Evolutionary conservation across 2,329 filamentous ascomycete genomes (phyloP).

Genomic region (Endothia cerciana): DNA sequence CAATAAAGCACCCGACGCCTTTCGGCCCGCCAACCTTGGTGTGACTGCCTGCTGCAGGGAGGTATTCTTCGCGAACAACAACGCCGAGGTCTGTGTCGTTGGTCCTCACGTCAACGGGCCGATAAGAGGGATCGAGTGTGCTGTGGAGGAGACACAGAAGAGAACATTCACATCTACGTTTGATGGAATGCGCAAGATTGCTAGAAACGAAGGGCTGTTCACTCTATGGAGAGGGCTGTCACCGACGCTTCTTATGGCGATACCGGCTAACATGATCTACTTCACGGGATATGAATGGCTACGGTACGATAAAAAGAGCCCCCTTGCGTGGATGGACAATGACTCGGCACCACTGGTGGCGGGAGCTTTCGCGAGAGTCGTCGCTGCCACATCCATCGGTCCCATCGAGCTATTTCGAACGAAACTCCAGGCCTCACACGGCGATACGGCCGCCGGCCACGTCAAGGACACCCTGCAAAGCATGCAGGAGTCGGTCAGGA

Average conservation of each 20-base stretch:
- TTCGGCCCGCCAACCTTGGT: slow-evolving; percentile 80
- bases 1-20: slow-evolving; percentile 63
- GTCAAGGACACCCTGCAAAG: slow-evolving; percentile 79
- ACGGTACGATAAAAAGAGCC: slow-evolving; percentile 73
- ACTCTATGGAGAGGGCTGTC: slow-evolving; percentile 92
- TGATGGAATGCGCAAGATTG: slow-evolving; percentile 92
- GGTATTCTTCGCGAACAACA: slow-evolving; percentile 94
- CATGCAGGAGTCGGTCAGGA: slow-evolving; percentile 76
- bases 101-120: slow-evolving; percentile 57
- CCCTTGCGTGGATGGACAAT: slow-evolving; percentile 69
- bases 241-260: slow-evolving; percentile 91
- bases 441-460: slow-evolving; percentile 64
- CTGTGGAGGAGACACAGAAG: slow-evolving; percentile 83
- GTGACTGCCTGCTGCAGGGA: slow-evolving; percentile 95
- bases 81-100: slow-evolving; percentile 79
- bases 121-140: slow-evolving; percentile 62
- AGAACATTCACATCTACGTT: slow-evolving; percentile 87
- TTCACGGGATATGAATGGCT: slow-evolving; percentile 98
- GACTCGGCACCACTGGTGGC: slow-evolving; percentile 79
- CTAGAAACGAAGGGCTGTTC: slow-evolving; percentile 83
- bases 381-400: slow-evolving; percentile 81
- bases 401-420: slow-evolving; percentile 96
- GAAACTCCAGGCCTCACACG: slow-evolving; percentile 78
- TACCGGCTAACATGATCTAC: slow-evolving; percentile 97
- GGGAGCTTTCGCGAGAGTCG: slow-evolving; percentile 74